Evolutionary conservation across 2,329 filamentous ascomycete genomes (phyloP), one percentile per base, ranked within the genome.

Genomic region (Paracoccidioides lutzii): DNA sequence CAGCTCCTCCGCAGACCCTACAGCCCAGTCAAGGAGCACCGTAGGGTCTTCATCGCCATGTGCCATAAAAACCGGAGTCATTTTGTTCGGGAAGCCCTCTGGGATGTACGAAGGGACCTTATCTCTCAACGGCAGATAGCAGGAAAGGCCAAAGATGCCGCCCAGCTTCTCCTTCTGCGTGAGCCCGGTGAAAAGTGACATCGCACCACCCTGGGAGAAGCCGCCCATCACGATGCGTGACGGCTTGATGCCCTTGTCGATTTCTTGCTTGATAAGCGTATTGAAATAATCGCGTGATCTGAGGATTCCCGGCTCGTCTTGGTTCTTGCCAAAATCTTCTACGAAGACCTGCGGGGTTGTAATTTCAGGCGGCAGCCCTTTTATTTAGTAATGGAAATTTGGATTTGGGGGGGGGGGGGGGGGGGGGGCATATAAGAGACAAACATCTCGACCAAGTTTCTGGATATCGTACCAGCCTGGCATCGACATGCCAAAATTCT

Each of bases 91-190:
- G 61, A 74, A 79, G 5, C 63, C 69, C 44, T 78, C 75, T 12
- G 37, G 75, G 14, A 81, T 69, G 60, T 81, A 74, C 7, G 77
- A 77, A 66, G 79, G 76, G 61, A 88, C 69, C 66, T 84, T 85
- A 59, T 79, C 74, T 60, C 81, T 77, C 49, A 96, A 75, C 22
- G 89, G 77, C 62, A 96, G 73, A 71, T 94, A 97, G 64, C 82
- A 85, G 10, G 87, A 93, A 59, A 97, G 73, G 6, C 85, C 89
- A 59, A 96, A 84, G 60, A 97, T 87, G 59, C 90, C 91, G n/a
- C 83, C 91, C 14, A 97, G 76, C 72, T 88, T 89, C 62, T 81
- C 77, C 48, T 79, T 77, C 61, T 76, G 80, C 4, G 90, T 95
- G 44, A 95, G 73, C 4, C 88, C 90, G 0, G 87, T 78, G 65